Base-by-base conservation (phyloP, 1,284 basidiomycete species). In the Heterobasidion annosum region DNA sequence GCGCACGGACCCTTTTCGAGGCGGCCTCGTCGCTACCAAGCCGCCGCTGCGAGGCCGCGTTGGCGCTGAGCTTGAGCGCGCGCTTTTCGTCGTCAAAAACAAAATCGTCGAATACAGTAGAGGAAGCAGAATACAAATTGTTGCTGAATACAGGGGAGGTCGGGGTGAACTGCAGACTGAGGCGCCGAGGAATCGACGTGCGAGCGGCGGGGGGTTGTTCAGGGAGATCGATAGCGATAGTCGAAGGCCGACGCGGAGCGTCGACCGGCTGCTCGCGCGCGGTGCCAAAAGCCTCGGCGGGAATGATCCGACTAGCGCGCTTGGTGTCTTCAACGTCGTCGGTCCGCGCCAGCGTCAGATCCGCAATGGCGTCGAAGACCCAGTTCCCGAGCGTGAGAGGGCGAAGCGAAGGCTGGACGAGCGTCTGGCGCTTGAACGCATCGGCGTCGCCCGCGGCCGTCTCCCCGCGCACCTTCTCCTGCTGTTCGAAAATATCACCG, bases 291-390 rank as follows among this genome's bases (percentile, higher is more conserved):
- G 67, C 65, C 15, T 69, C 68, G 3, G 65, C 47, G 19, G 73
- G 70, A 9, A 72, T 61, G 57, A 73, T 73, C 3, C 71, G 71
- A 57, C 67, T 72, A 50, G 69, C 56, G 13, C 62, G 65, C 42
- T 62, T 62, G 25, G 25, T 4, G 25, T 25, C 25, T 5, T 25
- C 25, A 25, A 25, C 25, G 25, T 25, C 25, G 25, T 25, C 25
- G 25, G 25, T 64, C 55, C n/a, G 65, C 61, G 40, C 63, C 61
- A 34, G 62, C 53, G 83, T 83, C n/a, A 89, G 68, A 56, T 88
- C 85, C 0, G 79, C 75, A 35, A 90, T 76, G 54, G 78, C 86
- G 47, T 90, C 86, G 55, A 88, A 77, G 86, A 89, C 89, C 88
- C 88, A 90, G 59, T 80, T 79, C 40, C 81, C 81, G 44, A 83